Percentiles rank a stretch among this genome's conserved stretches.
Evolutionary conservation across 805 yeast genomes (phyloP).

Genomic region (Suhomyces canberraensis): DNA sequence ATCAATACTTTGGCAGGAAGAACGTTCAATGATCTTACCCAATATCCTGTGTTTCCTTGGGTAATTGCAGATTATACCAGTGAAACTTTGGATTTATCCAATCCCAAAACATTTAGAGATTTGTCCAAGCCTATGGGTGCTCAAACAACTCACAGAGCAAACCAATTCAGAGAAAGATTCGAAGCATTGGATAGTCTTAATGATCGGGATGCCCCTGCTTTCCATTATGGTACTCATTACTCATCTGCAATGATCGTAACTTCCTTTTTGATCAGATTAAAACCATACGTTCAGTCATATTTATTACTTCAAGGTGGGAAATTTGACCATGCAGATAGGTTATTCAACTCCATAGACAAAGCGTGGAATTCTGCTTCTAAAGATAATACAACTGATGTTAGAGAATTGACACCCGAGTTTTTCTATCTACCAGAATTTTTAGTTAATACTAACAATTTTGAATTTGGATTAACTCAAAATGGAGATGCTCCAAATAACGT

Average conservation of each 20-base stretch:
- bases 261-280: slow-evolving; percentile 69
- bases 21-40: slow-evolving; percentile 84
- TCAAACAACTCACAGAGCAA: slow-evolving; percentile 58
- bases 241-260: slow-evolving; percentile 93
- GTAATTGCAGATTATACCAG: slow-evolving; percentile 80
- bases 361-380: slow-evolving; percentile 79
- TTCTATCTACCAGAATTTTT: slow-evolving; percentile 79
- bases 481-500: slow-evolving; percentile 62
- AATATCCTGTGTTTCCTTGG: slow-evolving; percentile 92
- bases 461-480: slow-evolving; percentile 69
- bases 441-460: slow-evolving; percentile 58
- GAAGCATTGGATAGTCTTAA: slow-evolving; percentile 63
- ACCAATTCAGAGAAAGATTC: slow-evolving; percentile 65
- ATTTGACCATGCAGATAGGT: slow-evolving; percentile 84
- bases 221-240: slow-evolving; percentile 91
- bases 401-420: slow-evolving; percentile 86
- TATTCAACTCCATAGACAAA: slow-evolving; percentile 69
- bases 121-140: slow-evolving; percentile 91
- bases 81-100: slow-evolving; percentile 58
- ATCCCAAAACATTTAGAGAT: slow-evolving; percentile 67
- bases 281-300: slow-evolving; percentile 80
- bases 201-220: slow-evolving; percentile 64
- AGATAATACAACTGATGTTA: slow-evolving; percentile 82
- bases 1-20: slow-evolving; percentile 84
- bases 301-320: slow-evolving; percentile 79